Base-by-base conservation (phyloP, 768 basidiomycete species). In the Serendipita sp. region DNA sequence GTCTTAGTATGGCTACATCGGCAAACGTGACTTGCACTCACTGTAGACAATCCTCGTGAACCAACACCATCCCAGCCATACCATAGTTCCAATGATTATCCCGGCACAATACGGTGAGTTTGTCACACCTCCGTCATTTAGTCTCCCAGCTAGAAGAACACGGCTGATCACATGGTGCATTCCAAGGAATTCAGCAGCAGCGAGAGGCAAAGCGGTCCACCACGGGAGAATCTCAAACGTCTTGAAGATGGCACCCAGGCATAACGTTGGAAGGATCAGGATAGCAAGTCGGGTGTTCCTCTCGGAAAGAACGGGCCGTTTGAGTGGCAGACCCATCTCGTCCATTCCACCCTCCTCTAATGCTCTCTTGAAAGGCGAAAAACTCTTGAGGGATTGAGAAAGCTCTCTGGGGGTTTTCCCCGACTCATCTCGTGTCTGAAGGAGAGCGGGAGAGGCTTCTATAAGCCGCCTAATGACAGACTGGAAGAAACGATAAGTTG, bases 331-430 rank as follows among this genome's bases (percentile, higher is more conserved):
- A 66, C 18, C 90, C 91, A 63, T 87, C 70, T 89, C 86, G 63
- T 83, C 82, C 78, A 87, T 80, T 0, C 90, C 91, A 15, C 89
- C 89, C 70, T 96, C 93, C 70, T 90, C 86, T 68, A 97, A 73
- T 0, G 90, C 95, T 13, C 87, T 82, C 71, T 86, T 88, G 86
- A 88, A 98, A 1, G 95, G 88, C 3, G 86, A 89, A 30, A 93
- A 71, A 67, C 89, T 90, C 75, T 96, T 96, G 52, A 98, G 78
- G 74, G 96, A 92, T 11, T 85, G 80, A 0, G 96, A 94, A 91
- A 99, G 94, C 69, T 98, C 96, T 66, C 87, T 79, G 56, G 95
- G 84, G 1, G 92, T 94, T 71, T 96, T 83, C 4, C 90, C 89
- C 63, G 86, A 84, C 8, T 80, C 82, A 69, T 96, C 93, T 70